Percentiles rank a stretch among this genome's conserved stretches.
phyloP scores from a whole-genome alignment of 2,329 filamentous ascomycete genomes.

The Aspergillaceae sp. region DNA sequence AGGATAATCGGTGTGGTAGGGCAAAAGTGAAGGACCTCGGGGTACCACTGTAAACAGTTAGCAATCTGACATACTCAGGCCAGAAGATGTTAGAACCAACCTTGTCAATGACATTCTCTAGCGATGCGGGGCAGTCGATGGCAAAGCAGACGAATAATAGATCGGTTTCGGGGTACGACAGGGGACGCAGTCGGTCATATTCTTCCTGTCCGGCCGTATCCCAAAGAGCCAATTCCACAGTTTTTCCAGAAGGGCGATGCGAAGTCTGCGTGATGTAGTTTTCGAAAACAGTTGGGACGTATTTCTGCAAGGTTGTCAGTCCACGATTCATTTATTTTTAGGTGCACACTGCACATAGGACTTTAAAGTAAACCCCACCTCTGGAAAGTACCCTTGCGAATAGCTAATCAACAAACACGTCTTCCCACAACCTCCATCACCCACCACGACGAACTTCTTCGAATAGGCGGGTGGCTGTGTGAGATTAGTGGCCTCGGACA shows the following conservation, averaged over 20 bases:
- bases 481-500: conserved; percentile 73
- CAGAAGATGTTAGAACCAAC: conserved; percentile 41
- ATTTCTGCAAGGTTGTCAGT: conserved; percentile 61
- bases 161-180: conserved; percentile 97
- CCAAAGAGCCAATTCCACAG: conserved; percentile 93
- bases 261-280: conserved; percentile 98
- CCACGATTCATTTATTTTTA: not conserved
- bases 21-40: conserved; percentile 97
- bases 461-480: conserved; percentile 90
- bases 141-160: conserved; percentile 98
- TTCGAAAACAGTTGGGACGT: conserved; percentile 97
- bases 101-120: conserved; percentile 99
- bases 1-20: conserved; percentile 94
- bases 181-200: conserved; percentile 88
- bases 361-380: conserved; percentile 52
- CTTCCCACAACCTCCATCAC: conserved; percentile 96
- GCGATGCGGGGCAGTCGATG: conserved; percentile 94
- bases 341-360: not conserved
- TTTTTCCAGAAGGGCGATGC: conserved; percentile 81
- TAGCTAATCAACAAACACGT: conserved; percentile 98
- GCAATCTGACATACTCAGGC: not conserved
- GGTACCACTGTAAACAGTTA: conserved; percentile 68
- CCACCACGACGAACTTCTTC: conserved; percentile 98
- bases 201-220: conserved; percentile 98
- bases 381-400: conserved; percentile 96